A percentile compares a stretch with the other conserved stretches of the same genome.
Conservation (phyloP, 2,329 filamentous ascomycete genomes). For the Epichloe sp. region DNA sequence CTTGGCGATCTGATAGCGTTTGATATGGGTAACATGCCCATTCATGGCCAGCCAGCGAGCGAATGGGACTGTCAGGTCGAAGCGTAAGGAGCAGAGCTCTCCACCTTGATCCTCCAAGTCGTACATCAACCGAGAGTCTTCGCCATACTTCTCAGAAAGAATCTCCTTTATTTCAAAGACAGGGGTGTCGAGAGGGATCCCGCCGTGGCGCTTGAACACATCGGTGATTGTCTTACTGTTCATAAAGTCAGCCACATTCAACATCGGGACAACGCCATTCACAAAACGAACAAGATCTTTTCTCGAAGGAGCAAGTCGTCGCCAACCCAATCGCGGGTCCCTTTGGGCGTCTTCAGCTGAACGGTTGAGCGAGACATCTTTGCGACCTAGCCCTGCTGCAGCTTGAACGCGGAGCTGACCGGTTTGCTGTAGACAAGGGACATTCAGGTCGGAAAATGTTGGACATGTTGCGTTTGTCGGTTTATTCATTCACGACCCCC, state of each 20-base stretch:
- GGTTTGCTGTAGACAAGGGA: too few species aligned
- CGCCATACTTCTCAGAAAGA: conserved; percentile 78
- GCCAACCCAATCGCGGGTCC: conserved; percentile 76
- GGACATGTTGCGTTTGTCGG: too few species aligned
- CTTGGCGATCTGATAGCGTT: conserved; percentile 91
- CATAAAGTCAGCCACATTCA: background rate
- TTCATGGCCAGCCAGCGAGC: conserved; percentile 93
- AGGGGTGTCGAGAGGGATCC: conserved; percentile 64
- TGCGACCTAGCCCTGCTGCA: too few species aligned
- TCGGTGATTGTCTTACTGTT: conserved; percentile 48
- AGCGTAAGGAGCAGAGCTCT: conserved; percentile 61
- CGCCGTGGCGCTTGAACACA: conserved; percentile 76
- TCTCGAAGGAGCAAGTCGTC: conserved; percentile 68
- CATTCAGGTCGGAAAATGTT: too few species aligned
- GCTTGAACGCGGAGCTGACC: too few species aligned
- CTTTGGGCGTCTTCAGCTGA: conserved; percentile 19
- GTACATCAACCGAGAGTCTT: conserved; percentile 87
- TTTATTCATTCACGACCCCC: too few species aligned
- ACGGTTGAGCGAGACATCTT: background rate
- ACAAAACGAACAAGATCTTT: conserved; percentile 47
- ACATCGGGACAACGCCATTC: background rate
- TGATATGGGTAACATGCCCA: conserved; percentile 61
- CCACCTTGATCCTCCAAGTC: conserved; percentile 78
- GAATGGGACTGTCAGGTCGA: conserved; percentile 81
- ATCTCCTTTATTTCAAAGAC: conserved; percentile 85